Conservation (phyloP, 2,329 filamentous ascomycete genomes). For the Bipolaris bicolor region DNA sequence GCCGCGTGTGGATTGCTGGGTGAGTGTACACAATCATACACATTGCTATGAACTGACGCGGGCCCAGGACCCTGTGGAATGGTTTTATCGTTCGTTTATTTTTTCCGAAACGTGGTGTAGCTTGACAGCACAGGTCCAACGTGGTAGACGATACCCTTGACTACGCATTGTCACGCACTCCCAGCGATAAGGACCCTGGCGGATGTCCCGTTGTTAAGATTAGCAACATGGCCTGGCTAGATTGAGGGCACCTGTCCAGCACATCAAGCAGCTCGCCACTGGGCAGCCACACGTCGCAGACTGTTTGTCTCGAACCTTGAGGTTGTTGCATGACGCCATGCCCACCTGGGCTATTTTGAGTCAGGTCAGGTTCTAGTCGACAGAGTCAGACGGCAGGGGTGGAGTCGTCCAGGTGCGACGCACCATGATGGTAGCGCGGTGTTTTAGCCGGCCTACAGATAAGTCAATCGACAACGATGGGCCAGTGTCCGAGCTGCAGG, state of each 20-base stretch:
- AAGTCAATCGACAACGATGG: conserved; percentile 9
- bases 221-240: conserved; percentile 2
- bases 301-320: conserved; percentile 4
- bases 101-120: not conserved
- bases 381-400: conserved; percentile 7
- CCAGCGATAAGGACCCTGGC: conserved; percentile 12
- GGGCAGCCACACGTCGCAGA: conserved; percentile 16
- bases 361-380: conserved; percentile 5
- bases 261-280: conserved; percentile 15
- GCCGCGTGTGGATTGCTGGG: not conserved
- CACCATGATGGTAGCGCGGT: conserved; percentile 11
- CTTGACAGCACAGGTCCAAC: conserved; percentile 1
- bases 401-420: conserved; percentile 4
- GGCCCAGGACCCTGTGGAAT: conserved; percentile 1
- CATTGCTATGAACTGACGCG: not conserved
- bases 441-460: conserved; percentile 8
- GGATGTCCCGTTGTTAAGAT: conserved; percentile 11
- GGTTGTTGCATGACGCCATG: conserved; percentile 10
- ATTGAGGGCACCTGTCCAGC: conserved; percentile 6
- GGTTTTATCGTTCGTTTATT: not conserved
- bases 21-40: not conserved
- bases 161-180: not conserved
- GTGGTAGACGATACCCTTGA: not conserved
- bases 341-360: conserved; percentile 5
- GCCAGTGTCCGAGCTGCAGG: conserved; percentile 10